Evolutionary conservation across 2,329 filamentous ascomycete genomes (phyloP), one percentile per base, ranked within the genome.

Genomic region (Periconia sp.): DNA sequence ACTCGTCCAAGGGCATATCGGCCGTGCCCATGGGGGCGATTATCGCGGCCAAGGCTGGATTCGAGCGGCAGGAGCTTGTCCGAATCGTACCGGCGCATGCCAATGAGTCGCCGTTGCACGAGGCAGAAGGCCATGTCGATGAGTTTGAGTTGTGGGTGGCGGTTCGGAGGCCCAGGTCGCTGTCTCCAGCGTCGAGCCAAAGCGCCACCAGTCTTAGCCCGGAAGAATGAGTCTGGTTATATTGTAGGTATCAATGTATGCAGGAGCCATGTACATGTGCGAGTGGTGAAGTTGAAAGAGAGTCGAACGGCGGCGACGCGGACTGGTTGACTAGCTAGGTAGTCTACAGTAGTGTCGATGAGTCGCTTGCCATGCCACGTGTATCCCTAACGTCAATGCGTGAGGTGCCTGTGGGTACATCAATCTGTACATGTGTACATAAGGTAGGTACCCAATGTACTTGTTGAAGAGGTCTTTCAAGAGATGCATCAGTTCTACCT

Each of bases 41-140:
- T 19, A 53, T 66, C 3, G 59, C 61, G 11, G 55, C 51, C n/a
- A 65, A 64, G 45, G 65, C 65, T 37, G 67, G 64, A 23, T 70
- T 69, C 48, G 57, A 65, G 50, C 61, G 64, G 50, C 56, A 58
- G 20, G 65, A 62, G 33, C 45, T 54, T n/a, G 48, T 66, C 20
- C 56, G 54, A 35, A 58, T 69, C 47, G 54, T 57, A 47, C 57
- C 44, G 17, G 23, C 52, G 30, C 20, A 40, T 20, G 41, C 42
- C 48, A 52, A 55, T 49, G 41, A 55, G 10, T 40, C 48, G 18
- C 11, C 20, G 7, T 11, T 46, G 33, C 20, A 15, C 20, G 37
- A 50, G 19, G 46, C 35, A 13, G 33, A 41, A 19, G 30, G 51
- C n/a, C 43, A 49, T 41, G 45, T 45, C 27, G 55, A 47, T 23